Conservation (phyloP, 2,329 filamentous ascomycete species). For the Talaromyces amestolkiae region DNA sequence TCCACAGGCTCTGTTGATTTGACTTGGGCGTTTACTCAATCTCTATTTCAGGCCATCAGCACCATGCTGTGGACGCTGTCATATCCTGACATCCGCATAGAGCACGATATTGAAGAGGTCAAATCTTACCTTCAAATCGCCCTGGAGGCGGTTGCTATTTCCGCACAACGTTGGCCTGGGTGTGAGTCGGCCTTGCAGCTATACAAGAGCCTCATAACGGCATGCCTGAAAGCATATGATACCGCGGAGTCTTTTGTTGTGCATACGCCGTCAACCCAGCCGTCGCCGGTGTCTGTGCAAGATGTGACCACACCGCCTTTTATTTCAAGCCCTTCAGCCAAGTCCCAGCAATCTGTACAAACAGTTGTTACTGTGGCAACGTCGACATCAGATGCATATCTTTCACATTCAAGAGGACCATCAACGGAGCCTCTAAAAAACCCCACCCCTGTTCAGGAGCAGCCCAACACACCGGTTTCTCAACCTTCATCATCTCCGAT, state of each 20-base stretch:
- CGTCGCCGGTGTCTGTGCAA: slow-evolving; percentile 41
- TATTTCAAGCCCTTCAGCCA: slow-evolving; percentile 40
- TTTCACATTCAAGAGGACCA: slow-evolving; percentile 35
- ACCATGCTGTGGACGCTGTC: slow-evolving; percentile 89
- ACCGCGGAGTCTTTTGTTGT: slow-evolving; percentile 53
- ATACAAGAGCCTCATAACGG: slow-evolving; percentile 79
- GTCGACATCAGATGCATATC: slow-evolving; percentile 30
- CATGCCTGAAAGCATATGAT: slow-evolving; percentile 86
- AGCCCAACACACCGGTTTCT: slow-evolving; percentile 21
- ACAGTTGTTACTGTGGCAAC: slow-evolving; percentile 29
- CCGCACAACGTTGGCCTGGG: slow-evolving; percentile 87
- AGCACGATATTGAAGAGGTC: slow-evolving; percentile 71
- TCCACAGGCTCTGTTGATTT: slow-evolving; percentile 73
- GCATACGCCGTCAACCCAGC: slow-evolving; percentile 47
- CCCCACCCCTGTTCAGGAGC: slow-evolving; percentile 26
- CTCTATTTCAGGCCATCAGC: slow-evolving; percentile 88
- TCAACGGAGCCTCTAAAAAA: slow-evolving; percentile 33
- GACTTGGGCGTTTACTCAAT: slow-evolving; percentile 89
- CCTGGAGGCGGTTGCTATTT: slow-evolving; percentile 74
- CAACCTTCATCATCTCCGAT: slow-evolving; percentile 21
- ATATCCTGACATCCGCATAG: slow-evolving; percentile 74
- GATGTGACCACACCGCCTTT: slow-evolving; percentile 40
- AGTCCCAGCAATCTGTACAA: slow-evolving; percentile 36
- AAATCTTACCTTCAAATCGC: slow-evolving; percentile 71
- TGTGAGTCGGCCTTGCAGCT: slow-evolving; percentile 79